These are phyloP conservation scores for Prunella vulgaris DNA, from an alignment of 257 asterid genomes.

Conservation along the genomic window DNA sequence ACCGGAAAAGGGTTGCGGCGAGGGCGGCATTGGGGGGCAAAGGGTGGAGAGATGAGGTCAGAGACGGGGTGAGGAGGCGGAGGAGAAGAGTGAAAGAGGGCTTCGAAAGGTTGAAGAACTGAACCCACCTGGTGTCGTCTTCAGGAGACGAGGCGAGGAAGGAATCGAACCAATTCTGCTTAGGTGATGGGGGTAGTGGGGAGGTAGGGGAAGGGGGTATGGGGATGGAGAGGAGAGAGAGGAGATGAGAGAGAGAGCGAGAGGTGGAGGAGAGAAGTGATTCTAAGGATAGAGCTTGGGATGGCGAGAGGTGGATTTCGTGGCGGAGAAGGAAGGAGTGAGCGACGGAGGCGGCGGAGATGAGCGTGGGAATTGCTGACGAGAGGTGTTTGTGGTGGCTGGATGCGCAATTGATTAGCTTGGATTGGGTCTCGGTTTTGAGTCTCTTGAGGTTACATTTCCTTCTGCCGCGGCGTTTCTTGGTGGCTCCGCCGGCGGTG, in stretches of 20 bases:
- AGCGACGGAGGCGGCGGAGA: slow-evolving; percentile 64
- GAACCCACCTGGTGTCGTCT: slow-evolving; percentile 63
- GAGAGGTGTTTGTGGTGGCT: slow-evolving; percentile 36
- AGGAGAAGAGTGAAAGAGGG: slow-evolving; percentile 78
- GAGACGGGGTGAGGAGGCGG: slow-evolving; percentile 62
- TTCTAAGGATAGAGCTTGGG: slow-evolving; percentile 71
- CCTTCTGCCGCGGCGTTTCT: slow-evolving; percentile 31
- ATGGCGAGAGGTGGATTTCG: slow-evolving; percentile 69
- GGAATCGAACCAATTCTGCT: slow-evolving; percentile 50
- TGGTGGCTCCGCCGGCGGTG: slow-evolving; percentile 36
- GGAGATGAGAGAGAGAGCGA: slow-evolving; percentile 46
- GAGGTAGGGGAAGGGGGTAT: slow-evolving; percentile 25
- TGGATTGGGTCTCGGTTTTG: slow-evolving; percentile 28
- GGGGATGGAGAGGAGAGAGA: slow-evolving; percentile 48
- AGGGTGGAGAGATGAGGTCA: slow-evolving; percentile 50
- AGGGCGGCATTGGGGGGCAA: slow-evolving; percentile 55
- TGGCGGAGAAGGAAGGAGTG: slow-evolving; percentile 64
- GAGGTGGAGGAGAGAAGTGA: slow-evolving; percentile 72
- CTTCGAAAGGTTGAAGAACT: slow-evolving; percentile 62
- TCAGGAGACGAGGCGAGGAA: slow-evolving; percentile 53
- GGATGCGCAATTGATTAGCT: slow-evolving; percentile 19
- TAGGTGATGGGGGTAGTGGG: slow-evolving; percentile 29
- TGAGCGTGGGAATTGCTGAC: slow-evolving; percentile 49
- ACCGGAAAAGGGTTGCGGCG: slow-evolving; percentile 67
- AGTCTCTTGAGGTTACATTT: slow-evolving; percentile 23